These are phyloP conservation scores for Phytophthora litchii DNA, from an alignment of 352 stramenopile species.

Conservation along the genomic window DNA sequence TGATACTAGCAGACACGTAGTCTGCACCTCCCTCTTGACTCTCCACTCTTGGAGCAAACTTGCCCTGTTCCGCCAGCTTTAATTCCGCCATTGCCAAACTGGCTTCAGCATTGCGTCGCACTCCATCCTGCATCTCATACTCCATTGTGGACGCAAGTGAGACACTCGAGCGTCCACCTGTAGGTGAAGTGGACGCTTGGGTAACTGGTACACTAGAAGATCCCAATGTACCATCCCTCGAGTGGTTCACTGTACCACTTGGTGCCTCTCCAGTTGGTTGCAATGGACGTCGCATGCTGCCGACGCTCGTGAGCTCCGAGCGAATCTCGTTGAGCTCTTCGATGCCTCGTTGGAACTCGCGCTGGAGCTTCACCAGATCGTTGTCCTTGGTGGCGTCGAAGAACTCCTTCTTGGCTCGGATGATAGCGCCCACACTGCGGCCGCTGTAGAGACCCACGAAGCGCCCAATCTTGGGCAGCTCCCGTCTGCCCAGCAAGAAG, in stretches of 20 bases:
- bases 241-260: conserved; percentile 16
- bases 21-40: conserved; percentile 75
- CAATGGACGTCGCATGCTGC: conserved; percentile 61
- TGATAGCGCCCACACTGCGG: conserved; percentile 65
- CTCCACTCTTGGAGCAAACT: conserved; percentile 62
- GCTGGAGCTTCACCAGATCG: conserved; percentile 80
- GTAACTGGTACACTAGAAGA: not conserved
- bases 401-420: conserved; percentile 85
- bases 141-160: conserved; percentile 39
- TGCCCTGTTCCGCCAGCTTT: conserved; percentile 56
- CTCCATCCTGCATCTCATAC: conserved; percentile 32
- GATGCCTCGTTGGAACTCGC: conserved; percentile 78
- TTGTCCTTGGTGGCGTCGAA: conserved; percentile 84
- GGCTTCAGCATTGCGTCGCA: conserved; percentile 44
- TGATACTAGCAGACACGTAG: conserved; percentile 82
- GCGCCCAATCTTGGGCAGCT: conserved; percentile 72
- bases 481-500: conserved; percentile 71
- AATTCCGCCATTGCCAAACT: conserved; percentile 70
- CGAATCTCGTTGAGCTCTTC: conserved; percentile 85
- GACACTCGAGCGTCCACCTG: conserved; percentile 41
- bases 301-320: conserved; percentile 72
- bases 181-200: not conserved
- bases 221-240: conserved; percentile 2
- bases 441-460: conserved; percentile 67
- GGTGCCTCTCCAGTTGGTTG: conserved; percentile 38